phyloP scores from a whole-genome alignment of 2,329 filamentous ascomycete species.

The Zymoseptoria passerinii region DNA sequence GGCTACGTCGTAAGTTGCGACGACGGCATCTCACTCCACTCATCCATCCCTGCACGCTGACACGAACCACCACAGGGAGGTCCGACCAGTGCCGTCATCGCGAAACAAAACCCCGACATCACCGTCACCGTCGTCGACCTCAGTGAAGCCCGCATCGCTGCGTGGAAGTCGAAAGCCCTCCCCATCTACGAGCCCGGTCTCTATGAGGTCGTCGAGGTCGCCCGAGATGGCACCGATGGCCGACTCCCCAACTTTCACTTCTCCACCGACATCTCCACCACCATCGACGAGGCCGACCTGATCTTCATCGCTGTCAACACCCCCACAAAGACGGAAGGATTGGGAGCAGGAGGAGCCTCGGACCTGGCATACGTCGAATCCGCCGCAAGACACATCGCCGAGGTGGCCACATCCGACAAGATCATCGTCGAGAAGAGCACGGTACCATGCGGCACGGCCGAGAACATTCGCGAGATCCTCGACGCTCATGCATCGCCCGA shows the following conservation, averaged over 20 bases:
- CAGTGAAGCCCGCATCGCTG: conserved; percentile 55
- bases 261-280: conserved; percentile 55
- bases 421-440: conserved; percentile 79
- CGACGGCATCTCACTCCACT: not conserved
- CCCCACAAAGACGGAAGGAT: conserved; percentile 63
- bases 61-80: conserved; percentile 46
- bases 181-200: conserved; percentile 72
- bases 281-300: conserved; percentile 60
- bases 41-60: conserved; percentile 2
- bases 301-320: conserved; percentile 73
- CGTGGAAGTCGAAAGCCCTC: conserved; percentile 65
- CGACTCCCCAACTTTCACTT: conserved; percentile 63
- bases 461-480: conserved; percentile 60
- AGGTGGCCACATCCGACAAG: conserved; percentile 55
- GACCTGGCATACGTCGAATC: conserved; percentile 66
- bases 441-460: conserved; percentile 66
- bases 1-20: conserved; percentile 60
- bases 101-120: conserved; percentile 62
- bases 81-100: conserved; percentile 66
- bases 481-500: conserved; percentile 48
- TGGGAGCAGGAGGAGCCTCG: conserved; percentile 61
- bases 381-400: conserved; percentile 58
- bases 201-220: conserved; percentile 56
- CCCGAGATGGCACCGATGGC: conserved; percentile 41
- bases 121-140: conserved; percentile 67